Base-by-base conservation (phyloP, 441 rosid species). In the Aleurites moluccanus region DNA sequence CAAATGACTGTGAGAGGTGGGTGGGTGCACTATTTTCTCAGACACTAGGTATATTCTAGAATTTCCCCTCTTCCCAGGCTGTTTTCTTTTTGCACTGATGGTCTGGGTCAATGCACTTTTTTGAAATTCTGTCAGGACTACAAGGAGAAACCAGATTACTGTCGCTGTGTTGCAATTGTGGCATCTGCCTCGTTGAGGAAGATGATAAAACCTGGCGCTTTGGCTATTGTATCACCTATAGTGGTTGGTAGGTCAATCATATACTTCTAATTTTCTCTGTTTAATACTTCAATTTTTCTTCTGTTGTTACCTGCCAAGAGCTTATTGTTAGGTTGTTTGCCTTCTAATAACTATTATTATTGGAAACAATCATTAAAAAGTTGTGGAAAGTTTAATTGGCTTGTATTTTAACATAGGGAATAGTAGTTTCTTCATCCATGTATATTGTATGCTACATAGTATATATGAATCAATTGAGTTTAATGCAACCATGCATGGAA, bases 181-280 rank as follows among this genome's bases (percentile, higher is more conserved):
- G 99, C 99, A 67, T 88, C 98, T 81, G 97, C 98, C 10, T 92
- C 99, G 70, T 75, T 96, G 86, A 91, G 88, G 82, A 97, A 96
- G 89, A 96, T 96, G 99, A 91, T 96, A 79, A 92, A 96, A 79
- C 98, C 98, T 2, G 99, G 99, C 75, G 97, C 88, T 83, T 81
- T 96, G 84, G 99, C 98, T 76, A 90, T 91, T 57, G 81, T 87
- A 76, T 93, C 99, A 56, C 99, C 99, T 42, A 82, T 96, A 71
- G 86, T 73, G 13, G 86, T 93, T 85, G 99, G 98, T 96, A 75
- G 42, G 90, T 80, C 74, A 25, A n/a, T 33, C 27, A 38, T 25
- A 23, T 45, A 14, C 23, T 47, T n/a, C 14, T 30, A 1, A 11
- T 40, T 49, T 55, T 10, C 49, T 38, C 15, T 7, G 44, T 67